A percentile compares a stretch with the other conserved stretches of the same genome.
Conservation (phyloP, 2,329 filamentous ascomycete genomes). For the Xenoacremonium recifei region DNA sequence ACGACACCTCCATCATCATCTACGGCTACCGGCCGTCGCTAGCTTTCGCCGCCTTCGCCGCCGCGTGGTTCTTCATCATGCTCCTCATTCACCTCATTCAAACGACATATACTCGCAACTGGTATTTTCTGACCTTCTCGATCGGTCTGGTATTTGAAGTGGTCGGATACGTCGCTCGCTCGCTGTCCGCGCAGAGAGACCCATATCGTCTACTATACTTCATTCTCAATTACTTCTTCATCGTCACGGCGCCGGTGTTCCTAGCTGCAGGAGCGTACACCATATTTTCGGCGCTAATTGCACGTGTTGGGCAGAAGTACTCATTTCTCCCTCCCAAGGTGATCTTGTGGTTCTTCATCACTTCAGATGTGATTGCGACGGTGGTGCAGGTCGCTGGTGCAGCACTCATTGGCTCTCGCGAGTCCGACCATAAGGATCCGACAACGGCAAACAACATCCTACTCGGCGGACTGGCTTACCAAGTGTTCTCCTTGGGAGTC, state of each 20-base stretch:
- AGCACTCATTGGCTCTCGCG: slow-evolving; percentile 49
- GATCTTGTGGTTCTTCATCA: slow-evolving; percentile 54
- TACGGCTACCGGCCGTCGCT: slow-evolving; percentile 51
- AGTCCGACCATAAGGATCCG: slow-evolving; percentile 48
- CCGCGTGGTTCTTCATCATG: slow-evolving; percentile 42
- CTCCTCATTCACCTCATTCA: slow-evolving; percentile 36
- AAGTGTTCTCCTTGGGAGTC: slow-evolving; percentile 49
- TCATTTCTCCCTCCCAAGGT: slow-evolving; percentile 44
- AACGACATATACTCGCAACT: slow-evolving; percentile 36
- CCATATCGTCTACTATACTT: slow-evolving; percentile 56
- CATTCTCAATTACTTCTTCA: slow-evolving; percentile 60
- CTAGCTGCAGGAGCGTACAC: slow-evolving; percentile 56
- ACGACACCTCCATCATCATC: slow-evolving; percentile 49
- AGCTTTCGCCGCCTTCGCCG: slow-evolving; percentile 41
- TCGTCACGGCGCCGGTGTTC: slow-evolving; percentile 58
- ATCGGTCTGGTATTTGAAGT: slow-evolving; percentile 47
- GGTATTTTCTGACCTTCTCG: slow-evolving; percentile 46
- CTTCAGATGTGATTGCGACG: slow-evolving; percentile 52
- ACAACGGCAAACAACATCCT: slow-evolving; percentile 54
- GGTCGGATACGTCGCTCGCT: slow-evolving; percentile 48
- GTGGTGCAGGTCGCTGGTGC: slow-evolving; percentile 54
- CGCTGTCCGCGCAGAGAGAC: slow-evolving; percentile 46
- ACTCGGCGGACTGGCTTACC: slow-evolving; percentile 53
- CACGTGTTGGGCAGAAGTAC: slow-evolving; percentile 40
- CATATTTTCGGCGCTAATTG: slow-evolving; percentile 50